phyloP scores from a whole-genome alignment of 306 rosid species.

The Oxytropis ochrocephala region DNA sequence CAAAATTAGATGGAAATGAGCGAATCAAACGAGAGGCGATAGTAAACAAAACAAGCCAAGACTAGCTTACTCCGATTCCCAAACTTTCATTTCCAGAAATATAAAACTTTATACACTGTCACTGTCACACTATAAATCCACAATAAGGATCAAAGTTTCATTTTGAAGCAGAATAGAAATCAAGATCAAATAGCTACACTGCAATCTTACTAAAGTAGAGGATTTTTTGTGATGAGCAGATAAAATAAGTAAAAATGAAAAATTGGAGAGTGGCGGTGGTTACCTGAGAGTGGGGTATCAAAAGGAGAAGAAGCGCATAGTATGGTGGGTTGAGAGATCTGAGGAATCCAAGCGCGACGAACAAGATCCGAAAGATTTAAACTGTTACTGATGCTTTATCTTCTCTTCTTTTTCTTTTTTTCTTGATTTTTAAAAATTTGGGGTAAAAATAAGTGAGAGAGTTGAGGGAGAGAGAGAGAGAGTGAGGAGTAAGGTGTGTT shows the following conservation, averaged over 20 bases:
- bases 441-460: neutral
- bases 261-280: constrained; percentile 8
- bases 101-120: neutral
- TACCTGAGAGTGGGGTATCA: constrained; percentile 16
- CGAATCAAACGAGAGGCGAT: constrained; percentile 16
- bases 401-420: neutral
- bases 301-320: constrained; percentile 1
- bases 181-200: neutral
- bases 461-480: neutral
- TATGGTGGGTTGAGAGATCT: constrained; percentile 40
- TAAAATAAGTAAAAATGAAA: constrained; percentile 17
- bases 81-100: constrained; percentile 20
- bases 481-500: neutral
- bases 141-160: constrained; percentile 6
- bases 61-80: neutral
- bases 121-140: constrained; percentile 23
- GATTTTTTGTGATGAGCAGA: neutral
- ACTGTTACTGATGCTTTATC: constrained; percentile 12
- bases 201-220: neutral
- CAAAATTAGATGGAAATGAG: constrained; percentile 11
- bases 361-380: constrained; percentile 52
- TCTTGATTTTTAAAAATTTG: neutral
- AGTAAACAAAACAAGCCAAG: constrained; percentile 5
- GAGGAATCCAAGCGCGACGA: constrained; percentile 51
- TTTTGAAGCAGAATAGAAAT: neutral